Base-by-base conservation (phyloP, 2,329 filamentous ascomycete species). In the Colletotrichum sp. region DNA sequence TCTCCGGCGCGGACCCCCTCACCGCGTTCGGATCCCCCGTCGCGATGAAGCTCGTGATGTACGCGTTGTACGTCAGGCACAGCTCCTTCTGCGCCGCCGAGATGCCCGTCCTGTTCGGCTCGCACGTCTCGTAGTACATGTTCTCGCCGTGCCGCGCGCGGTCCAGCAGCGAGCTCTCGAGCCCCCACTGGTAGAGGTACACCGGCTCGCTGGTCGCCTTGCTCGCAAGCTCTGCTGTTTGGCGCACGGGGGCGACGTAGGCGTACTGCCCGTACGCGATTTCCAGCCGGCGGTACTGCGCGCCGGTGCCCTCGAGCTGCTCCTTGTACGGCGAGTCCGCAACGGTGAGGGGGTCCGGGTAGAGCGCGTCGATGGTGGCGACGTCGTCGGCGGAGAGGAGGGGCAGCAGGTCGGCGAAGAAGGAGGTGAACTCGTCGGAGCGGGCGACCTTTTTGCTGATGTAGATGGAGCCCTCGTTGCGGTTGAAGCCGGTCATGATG, bases 401-500 rank as follows among this genome's bases (percentile, higher is more conserved):
- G 0, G 93, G 93, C 9, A 95, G 88, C 8, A 95, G 88, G 0
- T 84, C 86, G 0, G 84, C 82, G 86, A 94, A 95, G 82, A 95
- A 94, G 12, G 92, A 87, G 1, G 73, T 69, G 34, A 74, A 73
- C 0, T 82, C 84, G 16, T 88, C 85, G 3, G 85, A 86, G 12
- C 86, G 83, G 34, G 65, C 60, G 69, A 89, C 86, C 7, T 81
- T 79, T n/a, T 85, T 82, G 0, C 92, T 89, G 2, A 95, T 90
- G 80, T 95, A 95, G 52, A 88, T 82, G 2, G 91, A 88, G 21
- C 93, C 94, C 82, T 95, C 94, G 80, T 95, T 92, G 55, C 91
- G 90, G 83, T 92, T 93, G 86, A 92, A 95, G 10, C 94, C 94
- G 0, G 93, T 94, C 69, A 95, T 85, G 71, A 95, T 72, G 75